Evolutionary conservation across 2,329 filamentous ascomycete genomes (phyloP), one percentile per base, ranked within the genome.

Genomic region (Xylariaceae sp.): DNA sequence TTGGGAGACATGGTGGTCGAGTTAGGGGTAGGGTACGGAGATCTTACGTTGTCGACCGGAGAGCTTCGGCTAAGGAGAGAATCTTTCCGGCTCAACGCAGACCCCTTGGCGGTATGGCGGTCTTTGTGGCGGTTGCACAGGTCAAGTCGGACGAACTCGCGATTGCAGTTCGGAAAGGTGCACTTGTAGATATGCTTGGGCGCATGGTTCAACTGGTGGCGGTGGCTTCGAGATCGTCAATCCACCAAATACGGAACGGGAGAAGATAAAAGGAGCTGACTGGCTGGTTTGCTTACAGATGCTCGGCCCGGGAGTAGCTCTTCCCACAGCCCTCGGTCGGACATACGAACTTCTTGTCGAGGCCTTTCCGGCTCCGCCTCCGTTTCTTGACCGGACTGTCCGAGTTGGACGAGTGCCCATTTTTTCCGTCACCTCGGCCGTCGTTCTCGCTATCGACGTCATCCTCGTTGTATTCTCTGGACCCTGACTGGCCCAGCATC

Each of bases 181-280:
- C 92, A 97, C 56, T 80, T 79, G 60, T 94, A 97, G 39, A 95
- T 94, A 59, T 94, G 87, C 65, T 96, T 96, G 13, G 90, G 90
- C 41, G 86, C 84, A 65, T 97, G 92, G 60, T 98, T 98, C 51
- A 97, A 68, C 66, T 97, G 89, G 65, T 97, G 90, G 31, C 92
- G 81, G 66, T 96, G 80, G 31, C 78, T 82, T 24, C 7, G 21
- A 24, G 21, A 24, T 24, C 21, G 21, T 24, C 21, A 24, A 11
- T 24, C 21, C n/a, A n/a, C n/a, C n/a, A n/a, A n/a, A n/a, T n/a
- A n/a, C n/a, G n/a, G n/a, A n/a, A n/a, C n/a, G n/a, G n/a, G n/a
- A n/a, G n/a, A n/a, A n/a, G n/a, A n/a, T n/a, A n/a, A n/a, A n/a
- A n/a, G n/a, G 19, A 24, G 11, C 26, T 11, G 4, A n/a, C 31